Percentiles rank a stretch among this genome's conserved stretches.
phyloP scores from a whole-genome alignment of 2,329 filamentous ascomycete genomes.

The Aureobasidium namibiae region DNA sequence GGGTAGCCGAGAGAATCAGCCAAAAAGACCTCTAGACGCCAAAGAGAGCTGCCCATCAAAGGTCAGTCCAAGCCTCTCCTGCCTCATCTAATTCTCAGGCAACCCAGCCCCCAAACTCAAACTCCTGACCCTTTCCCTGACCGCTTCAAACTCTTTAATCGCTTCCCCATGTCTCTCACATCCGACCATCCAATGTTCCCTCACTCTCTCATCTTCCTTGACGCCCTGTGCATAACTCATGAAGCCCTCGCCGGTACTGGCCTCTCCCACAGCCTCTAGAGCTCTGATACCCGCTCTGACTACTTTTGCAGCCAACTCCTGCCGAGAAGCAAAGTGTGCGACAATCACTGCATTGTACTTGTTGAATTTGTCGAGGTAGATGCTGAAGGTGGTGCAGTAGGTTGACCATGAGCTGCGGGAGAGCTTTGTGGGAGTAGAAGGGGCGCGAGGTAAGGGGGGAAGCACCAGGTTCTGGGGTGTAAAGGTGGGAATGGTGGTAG shows the following conservation, averaged over 20 bases:
- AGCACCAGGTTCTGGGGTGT: constrained; percentile 42
- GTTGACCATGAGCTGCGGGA: constrained; percentile 40
- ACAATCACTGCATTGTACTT: constrained; percentile 47
- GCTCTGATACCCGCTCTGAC: constrained; percentile 34
- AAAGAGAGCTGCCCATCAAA: too few relatives aligned
- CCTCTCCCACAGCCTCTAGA: constrained; percentile 46
- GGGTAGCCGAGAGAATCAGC: too few relatives aligned
- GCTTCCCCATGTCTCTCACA: constrained; percentile 53
- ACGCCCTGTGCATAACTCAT: constrained; percentile 45
- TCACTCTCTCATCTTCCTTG: constrained; percentile 53
- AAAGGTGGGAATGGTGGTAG: constrained; percentile 33
- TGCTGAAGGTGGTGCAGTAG: constrained; percentile 46
- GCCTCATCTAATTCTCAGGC: constrained; percentile 4
- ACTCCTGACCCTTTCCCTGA: constrained; percentile 34
- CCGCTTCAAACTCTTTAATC: constrained; percentile 49
- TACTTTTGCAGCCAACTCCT: constrained; percentile 34
- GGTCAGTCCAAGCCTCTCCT: too few relatives aligned
- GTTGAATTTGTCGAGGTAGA: constrained; percentile 48
- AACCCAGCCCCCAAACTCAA: constrained; percentile 11
- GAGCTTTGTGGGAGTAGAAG: constrained; percentile 33
- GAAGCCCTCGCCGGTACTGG: constrained; percentile 35
- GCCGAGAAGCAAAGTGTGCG: constrained; percentile 45
- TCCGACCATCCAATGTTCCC: constrained; percentile 52
- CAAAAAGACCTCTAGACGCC: too few relatives aligned
- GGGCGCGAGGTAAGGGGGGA: constrained; percentile 40